Evolutionary conservation across 345 rosid genomes (phyloP), one percentile per base, ranked within the genome.

Genomic region (Camelina hispida): DNA sequence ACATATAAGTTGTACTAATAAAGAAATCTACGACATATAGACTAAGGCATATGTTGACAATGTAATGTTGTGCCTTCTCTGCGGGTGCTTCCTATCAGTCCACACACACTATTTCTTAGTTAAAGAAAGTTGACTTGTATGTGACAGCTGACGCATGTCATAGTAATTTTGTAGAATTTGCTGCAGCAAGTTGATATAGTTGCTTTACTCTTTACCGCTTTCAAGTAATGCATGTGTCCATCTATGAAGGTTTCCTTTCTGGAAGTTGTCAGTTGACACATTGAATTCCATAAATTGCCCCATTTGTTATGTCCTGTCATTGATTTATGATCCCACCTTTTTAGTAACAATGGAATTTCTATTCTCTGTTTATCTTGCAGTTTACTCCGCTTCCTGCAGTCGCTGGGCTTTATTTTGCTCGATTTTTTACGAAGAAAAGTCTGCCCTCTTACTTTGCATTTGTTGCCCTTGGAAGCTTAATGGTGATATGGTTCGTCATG

Each of bases 401-500:
- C 54, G 87, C 97, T 78, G 99, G 98, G 72, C 91, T 93, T 84
- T 93, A 85, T 75, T 85, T 96, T 72, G 97, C 99, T 76, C 91
- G 96, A 1, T 91, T 93, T 83, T 84, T 93, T 62, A 88, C 99
- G 35, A 96, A 86, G 87, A 93, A 86, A 83, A 90, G 95, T 80
- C 78, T 91, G 67, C 75, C 92, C 30, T 96, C 99, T 1, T 96
- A 96, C 86, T 96, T 91, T 79, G 88, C 93, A 55, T 96, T 91
- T 78, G 88, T 86, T 78, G 85, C 87, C 60, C 97, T 96, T 71
- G 98, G 98, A 81, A 96, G 98, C 85, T 80, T 91, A 87, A 89
- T 91, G 89, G 90, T 89, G 17, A 79, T 85, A 62, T 96, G 97
- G 99, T 91, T 96, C 81, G 88, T 91, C 74, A 62, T 93, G 81